A percentile compares a stretch with the other conserved stretches of the same genome.
These are phyloP conservation scores for Begonia fuchsioides DNA, from an alignment of 306 rosid species.

Conservation along the genomic window DNA sequence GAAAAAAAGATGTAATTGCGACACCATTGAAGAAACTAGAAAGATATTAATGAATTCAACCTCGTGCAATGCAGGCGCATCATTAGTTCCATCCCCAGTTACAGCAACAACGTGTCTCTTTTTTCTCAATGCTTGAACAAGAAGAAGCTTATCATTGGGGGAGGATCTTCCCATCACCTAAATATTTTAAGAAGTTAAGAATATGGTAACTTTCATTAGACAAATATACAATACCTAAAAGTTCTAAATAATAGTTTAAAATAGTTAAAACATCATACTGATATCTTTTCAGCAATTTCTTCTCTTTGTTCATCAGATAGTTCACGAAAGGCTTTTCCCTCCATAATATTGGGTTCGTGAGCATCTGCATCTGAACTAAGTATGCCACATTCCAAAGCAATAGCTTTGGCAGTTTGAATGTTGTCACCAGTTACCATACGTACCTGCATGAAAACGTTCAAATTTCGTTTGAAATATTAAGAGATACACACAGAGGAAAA, in stretches of 20 bases:
- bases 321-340: slow-evolving; percentile 69
- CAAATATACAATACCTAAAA: background rate
- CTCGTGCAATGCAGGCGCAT: slow-evolving; percentile 93
- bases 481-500: background rate
- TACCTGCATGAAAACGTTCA: slow-evolving; percentile 27
- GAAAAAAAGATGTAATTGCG: no score
- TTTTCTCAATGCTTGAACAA: slow-evolving; percentile 83
- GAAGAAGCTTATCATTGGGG: slow-evolving; percentile 81
- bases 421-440: slow-evolving; percentile 96
- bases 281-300: slow-evolving; percentile 43
- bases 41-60: slow-evolving; percentile 14
- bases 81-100: slow-evolving; percentile 91
- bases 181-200: slow-evolving; percentile 7
- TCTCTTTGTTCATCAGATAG: slow-evolving; percentile 36
- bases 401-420: slow-evolving; percentile 82
- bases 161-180: slow-evolving; percentile 96
- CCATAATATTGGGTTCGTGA: slow-evolving; percentile 49
- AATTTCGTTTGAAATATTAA: background rate
- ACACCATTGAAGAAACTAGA: background rate
- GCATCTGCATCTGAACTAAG: slow-evolving; percentile 41
- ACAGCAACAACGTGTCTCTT: slow-evolving; percentile 75
- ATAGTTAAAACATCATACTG: slow-evolving; percentile 25
- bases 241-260: slow-evolving; percentile 2
- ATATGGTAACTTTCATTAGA: background rate
- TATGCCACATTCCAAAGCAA: slow-evolving; percentile 88